Conservation (phyloP, 768 basidiomycete genomes). For the Pulveroboletus sp. region DNA sequence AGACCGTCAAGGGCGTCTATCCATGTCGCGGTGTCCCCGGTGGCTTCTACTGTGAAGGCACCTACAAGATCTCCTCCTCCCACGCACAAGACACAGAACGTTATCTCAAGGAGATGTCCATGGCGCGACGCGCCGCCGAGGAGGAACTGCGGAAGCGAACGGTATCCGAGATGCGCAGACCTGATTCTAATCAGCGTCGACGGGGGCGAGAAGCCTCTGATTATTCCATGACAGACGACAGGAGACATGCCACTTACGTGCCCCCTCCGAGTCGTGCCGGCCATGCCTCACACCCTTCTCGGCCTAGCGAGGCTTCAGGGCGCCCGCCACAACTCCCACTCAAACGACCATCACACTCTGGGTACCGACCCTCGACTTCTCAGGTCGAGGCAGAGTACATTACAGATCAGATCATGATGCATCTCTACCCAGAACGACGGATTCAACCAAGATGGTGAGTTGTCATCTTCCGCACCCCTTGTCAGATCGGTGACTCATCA, state of each 20-base stretch:
- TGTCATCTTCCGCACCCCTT: neutral
- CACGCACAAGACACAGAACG: constrained; percentile 33
- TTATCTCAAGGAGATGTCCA: constrained; percentile 27
- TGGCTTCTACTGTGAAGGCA: constrained; percentile 35
- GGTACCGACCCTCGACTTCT: constrained; percentile 20
- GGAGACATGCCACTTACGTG: neutral
- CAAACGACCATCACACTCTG: constrained; percentile 10
- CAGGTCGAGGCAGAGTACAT: constrained; percentile 32
- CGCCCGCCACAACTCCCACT: constrained; percentile 14
- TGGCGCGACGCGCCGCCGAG: constrained; percentile 23
- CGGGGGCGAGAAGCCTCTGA: constrained; percentile 12
- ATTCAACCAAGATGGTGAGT: constrained; percentile 34
- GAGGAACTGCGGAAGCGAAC: constrained; percentile 32
- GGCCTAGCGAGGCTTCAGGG: constrained; percentile 17
- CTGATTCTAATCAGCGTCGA: constrained; percentile 20
- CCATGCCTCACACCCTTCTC: constrained; percentile 4
- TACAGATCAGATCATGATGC: constrained; percentile 35
- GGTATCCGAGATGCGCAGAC: constrained; percentile 22
- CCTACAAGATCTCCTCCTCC: constrained; percentile 32
- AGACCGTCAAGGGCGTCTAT: constrained; percentile 29
- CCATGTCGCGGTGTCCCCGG: constrained; percentile 32
- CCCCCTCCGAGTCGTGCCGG: constrained; percentile 4
- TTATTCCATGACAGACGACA: constrained; percentile 6
- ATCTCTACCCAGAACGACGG: constrained; percentile 31
- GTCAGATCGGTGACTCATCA: neutral